A percentile compares a stretch with the other conserved stretches of the same genome.
Conservation (phyloP, 2,329 filamentous ascomycete species). For the Hypoxylon sp. region DNA sequence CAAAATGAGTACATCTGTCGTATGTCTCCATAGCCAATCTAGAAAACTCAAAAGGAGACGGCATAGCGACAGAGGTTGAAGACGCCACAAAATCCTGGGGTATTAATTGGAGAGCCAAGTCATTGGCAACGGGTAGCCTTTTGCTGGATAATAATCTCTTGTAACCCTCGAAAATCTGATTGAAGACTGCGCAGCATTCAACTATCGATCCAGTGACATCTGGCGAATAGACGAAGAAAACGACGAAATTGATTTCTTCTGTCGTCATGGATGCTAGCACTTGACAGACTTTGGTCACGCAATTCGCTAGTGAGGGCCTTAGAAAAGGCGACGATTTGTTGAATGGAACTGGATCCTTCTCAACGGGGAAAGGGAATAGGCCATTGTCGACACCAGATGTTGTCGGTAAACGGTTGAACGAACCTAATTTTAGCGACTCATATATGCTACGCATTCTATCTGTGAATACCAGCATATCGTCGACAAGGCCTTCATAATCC, state of each 20-base stretch:
- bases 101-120: conserved; percentile 84
- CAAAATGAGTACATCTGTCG: conserved; percentile 77
- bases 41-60: conserved; percentile 71
- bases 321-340: conserved; percentile 60
- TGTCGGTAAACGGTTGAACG: conserved; percentile 67
- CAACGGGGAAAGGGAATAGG: conserved; percentile 66
- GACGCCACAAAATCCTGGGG: conserved; percentile 78
- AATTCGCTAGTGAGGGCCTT: conserved; percentile 64
- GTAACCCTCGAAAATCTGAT: conserved; percentile 78
- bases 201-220: conserved; percentile 73
- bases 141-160: conserved; percentile 65
- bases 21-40: conserved; percentile 82
- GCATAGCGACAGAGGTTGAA: conserved; percentile 73
- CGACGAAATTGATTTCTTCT: conserved; percentile 74
- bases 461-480: conserved; percentile 75
- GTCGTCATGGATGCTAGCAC: conserved; percentile 61
- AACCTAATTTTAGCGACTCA: conserved; percentile 80
- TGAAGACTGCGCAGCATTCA: conserved; percentile 81
- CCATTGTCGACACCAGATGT: conserved; percentile 64
- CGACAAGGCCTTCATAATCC: conserved; percentile 72
- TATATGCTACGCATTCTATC: conserved; percentile 78
- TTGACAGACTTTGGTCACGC: conserved; percentile 65
- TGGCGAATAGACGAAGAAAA: conserved; percentile 83
- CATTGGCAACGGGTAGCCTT: conserved; percentile 66
- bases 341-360: conserved; percentile 60